Conservation (phyloP, 345 rosid genomes). For the Garcia nutans region DNA sequence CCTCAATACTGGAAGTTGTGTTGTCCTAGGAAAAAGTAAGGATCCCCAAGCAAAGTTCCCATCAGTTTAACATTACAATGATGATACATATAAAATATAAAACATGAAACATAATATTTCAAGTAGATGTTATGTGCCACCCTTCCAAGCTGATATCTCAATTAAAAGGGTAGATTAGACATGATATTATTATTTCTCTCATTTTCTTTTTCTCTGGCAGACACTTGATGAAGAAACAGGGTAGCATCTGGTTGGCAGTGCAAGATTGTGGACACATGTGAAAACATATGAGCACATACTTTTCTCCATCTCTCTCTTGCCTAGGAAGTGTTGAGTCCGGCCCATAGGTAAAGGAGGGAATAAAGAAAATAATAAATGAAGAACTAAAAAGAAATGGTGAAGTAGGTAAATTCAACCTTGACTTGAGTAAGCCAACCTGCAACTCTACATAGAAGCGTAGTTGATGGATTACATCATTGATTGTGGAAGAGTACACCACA, state of each 20-base stretch:
- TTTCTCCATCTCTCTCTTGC: neutral
- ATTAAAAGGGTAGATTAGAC: neutral
- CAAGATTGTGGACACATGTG: neutral
- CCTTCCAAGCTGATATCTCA: neutral
- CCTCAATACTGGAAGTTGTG: neutral
- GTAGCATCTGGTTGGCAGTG: neutral
- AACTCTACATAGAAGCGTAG: too few relatives aligned
- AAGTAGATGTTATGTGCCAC: neutral
- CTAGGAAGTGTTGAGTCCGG: neutral
- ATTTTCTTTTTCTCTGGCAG: neutral
- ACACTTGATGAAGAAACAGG: neutral
- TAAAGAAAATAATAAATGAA: too few relatives aligned
- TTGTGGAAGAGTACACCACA: too few relatives aligned
- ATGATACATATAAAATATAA: neutral
- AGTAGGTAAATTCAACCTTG: too few relatives aligned
- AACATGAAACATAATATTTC: neutral
- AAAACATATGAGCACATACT: neutral
- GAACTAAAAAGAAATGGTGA: too few relatives aligned
- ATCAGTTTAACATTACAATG: neutral
- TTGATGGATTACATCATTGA: too few relatives aligned
- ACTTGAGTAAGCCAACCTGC: too few relatives aligned
- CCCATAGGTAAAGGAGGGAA: too few relatives aligned
- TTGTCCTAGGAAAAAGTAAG: neutral
- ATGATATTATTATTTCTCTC: neutral
- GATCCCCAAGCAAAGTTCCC: neutral